Evolutionary conservation across 148 eudicot genomes (phyloP), one percentile per base, ranked within the genome.

Genomic region (Fagopyrum tataricum): DNA sequence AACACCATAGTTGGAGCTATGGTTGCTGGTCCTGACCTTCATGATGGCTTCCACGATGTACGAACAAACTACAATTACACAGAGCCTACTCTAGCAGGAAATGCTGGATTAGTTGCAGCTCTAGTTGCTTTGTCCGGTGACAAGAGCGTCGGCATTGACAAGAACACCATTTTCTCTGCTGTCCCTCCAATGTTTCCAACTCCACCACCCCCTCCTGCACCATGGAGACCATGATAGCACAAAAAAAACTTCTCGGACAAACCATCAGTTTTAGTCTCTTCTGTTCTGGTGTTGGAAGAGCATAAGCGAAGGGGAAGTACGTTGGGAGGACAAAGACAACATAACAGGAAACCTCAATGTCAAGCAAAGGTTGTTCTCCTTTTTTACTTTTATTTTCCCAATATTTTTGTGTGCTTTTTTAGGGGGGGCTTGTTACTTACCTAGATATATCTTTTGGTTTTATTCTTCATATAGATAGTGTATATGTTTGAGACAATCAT

Each of bases 1-100:
- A 88, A 90, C 77, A 86, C 84, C 7, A n/a, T 92, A 44, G 75
- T 85, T 0, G 97, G 97, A 72, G 97, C 97, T 67, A 90, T 92
- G 97, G 97, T 92, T 76, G 96, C 97, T 2, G 97, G 97, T 7
- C 97, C 97, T 2, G 97, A 92, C 83, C 84, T 53, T 61, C 90
- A 73, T 2, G 97, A 92, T 20, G 91, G 97, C n/a, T 92, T 90
- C 84, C 89, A 78, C 41, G 97, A 92, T n/a, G 87, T 88, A 11
- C 92, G 97, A 11, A 81, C 85, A 5, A 90, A 92, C 71, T 92
- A 92, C 84, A 92, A 92, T 62, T 92, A 92, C 86, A 90, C 97
- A 0, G 96, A 92, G 84, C 97, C 97, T 6, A 92, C 97, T 0
- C 76, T 92, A 40, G 97, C 96, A 1, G 97, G 97, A 21, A 92